Base-by-base conservation (phyloP, 768 basidiomycete species). In the Leccinum subtestaceum region DNA sequence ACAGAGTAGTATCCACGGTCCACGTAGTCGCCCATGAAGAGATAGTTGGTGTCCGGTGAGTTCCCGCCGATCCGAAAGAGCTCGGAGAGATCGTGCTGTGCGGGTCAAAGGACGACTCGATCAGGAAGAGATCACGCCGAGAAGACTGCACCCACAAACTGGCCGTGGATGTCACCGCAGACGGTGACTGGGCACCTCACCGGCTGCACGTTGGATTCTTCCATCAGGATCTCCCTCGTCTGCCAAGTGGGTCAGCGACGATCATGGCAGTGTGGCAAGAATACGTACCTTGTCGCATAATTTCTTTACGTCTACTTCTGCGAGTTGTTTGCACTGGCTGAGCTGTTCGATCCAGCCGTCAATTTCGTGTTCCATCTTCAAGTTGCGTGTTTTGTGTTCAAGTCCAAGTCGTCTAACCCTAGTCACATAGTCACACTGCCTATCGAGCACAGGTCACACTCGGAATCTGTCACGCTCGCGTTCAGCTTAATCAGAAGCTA, bases 1-100 rank as follows among this genome's bases (percentile, higher is more conserved):
- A 99, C 96, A 19, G 95, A 97, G 78, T 98, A 98, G 81, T 98
- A 99, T 19, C 96, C 96, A 70, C 95, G 87, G 79, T 98, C 97
- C 67, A 98, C 97, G 73, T 98, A 99, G 81, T 99, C 97, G 29
- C 97, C 97, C 97, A 99, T 99, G 81, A 98, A 99, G 68, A 99
- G 89, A 76, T 99, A 99, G 78, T 98, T 99, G 64, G 97, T 99
- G 76, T 97, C 95, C 47, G 97, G 97, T 13, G 93, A 96, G 78
- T 97, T 96, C 52, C 97, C 97, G 55, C 97, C 97, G 72, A 98
- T 98, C 56, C 95, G 88, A 78, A 99, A 98, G 45, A 98, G 88
- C 74, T 99, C 97, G 58, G 95, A 96, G 56, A 99, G 90, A 80
- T 99, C 97, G 77, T 99, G 97, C 96, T 99, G 79, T 67, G 66